Evolutionary conservation across 176 grass and related monocot species (phyloP), one percentile per base, ranked within the genome.

Genomic region (Aegilops longissima): DNA sequence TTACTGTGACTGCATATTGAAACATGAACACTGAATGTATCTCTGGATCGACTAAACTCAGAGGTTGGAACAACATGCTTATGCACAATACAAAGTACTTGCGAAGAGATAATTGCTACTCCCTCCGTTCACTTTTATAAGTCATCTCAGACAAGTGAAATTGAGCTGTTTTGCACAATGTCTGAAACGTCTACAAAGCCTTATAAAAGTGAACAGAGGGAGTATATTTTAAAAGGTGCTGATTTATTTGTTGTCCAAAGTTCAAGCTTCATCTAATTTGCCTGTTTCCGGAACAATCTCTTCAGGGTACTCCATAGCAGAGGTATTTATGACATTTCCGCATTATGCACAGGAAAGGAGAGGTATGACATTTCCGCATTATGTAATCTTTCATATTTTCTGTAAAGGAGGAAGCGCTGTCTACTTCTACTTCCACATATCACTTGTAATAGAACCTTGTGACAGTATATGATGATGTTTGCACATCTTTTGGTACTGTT

Each of bases 311-410:
- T 99, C 69, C 90, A 76, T 65, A 94, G 78, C 80, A 96, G 85
- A 92, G 92, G 88, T 64, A 99, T 99, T 86, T 94, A 92, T 85
- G 97, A 99, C 87, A 94, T 99, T 47, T 99, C 92, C 0, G 80
- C 92, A 23, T 81, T 96, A 64, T 99, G 94, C 92, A 93, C 92
- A 77, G 87, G 88, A 87, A 91, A 94, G 11, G 97, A 99, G 73
- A 96, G 94, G 92, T 99, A 93, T 23, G 35, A 0, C 24, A 27
- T 27, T 27, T 27, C 27, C 27, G 27, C 27, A 27, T 16, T 76
- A 3, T 9, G 4, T 76, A 11, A 62, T 25, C n/a, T 63, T 11
- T 12, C 2, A 1, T 59, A 2, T 84, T 86, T 20, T 65, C 56
- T 23, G n/a, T 82, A 64, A 82, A 77, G 18, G n/a, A 54, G 4